Percentiles rank a stretch among this genome's conserved stretches.
Conservation (phyloP, 495 filamentous ascomycete genomes). For the Neurospora sp. region DNA sequence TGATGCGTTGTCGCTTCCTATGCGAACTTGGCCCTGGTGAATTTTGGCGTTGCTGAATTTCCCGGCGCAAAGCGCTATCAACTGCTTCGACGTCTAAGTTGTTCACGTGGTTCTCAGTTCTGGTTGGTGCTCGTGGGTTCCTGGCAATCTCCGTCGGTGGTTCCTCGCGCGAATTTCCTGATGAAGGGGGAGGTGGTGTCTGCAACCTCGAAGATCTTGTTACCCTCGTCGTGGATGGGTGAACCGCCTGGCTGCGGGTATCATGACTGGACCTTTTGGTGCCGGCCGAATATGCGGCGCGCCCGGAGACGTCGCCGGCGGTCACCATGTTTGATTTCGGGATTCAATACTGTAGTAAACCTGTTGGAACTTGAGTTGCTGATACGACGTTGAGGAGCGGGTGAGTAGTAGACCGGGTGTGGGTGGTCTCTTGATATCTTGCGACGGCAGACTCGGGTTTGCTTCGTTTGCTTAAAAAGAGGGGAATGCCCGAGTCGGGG, state of each 20-base stretch:
- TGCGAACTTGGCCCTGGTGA: constrained; percentile 71
- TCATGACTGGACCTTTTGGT: constrained; percentile 30
- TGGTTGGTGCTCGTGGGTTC: constrained; percentile 18
- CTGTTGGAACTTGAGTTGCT: not conserved
- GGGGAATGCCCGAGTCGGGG: not conserved
- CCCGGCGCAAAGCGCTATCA: constrained; percentile 23
- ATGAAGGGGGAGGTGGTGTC: constrained; percentile 29
- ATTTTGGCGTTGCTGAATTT: constrained; percentile 46
- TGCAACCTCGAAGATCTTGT: constrained; percentile 26
- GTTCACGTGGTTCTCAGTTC: constrained; percentile 15
- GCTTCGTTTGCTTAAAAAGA: not conserved
- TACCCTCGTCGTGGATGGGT: not conserved
- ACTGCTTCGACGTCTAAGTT: constrained; percentile 28
- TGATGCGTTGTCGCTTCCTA: constrained; percentile 77
- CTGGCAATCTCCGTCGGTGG: constrained; percentile 20
- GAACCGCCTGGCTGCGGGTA: constrained; percentile 16
- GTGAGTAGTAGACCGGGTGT: not conserved
- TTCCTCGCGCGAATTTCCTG: constrained; percentile 26
- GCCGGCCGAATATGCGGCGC: constrained; percentile 16
- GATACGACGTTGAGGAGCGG: not conserved
- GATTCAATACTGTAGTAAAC: not conserved
- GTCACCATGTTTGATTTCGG: constrained; percentile 22
- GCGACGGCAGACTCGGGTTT: not conserved
- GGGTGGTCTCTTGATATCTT: not conserved
- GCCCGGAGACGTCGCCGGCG: constrained; percentile 20